Base-by-base conservation (phyloP, 2,329 filamentous ascomycete species). In the Colletotrichum caudatum region DNA sequence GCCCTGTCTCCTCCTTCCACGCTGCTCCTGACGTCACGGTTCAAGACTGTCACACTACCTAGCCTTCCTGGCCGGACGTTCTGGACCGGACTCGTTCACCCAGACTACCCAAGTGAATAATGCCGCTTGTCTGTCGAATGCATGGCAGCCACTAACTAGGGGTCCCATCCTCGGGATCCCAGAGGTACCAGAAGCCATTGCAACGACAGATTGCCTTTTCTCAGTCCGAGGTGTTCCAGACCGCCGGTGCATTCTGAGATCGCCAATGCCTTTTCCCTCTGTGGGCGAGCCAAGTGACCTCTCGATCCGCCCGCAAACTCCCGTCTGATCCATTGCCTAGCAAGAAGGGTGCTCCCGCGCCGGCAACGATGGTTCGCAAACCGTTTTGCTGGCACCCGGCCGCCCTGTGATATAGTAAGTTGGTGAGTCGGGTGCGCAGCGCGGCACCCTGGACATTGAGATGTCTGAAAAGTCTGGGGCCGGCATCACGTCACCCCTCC, bases 401-500 rank as follows among this genome's bases (percentile, higher is more conserved):
- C 18, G 12, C 18, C 39, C 33, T 37, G n/a, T 35, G 23, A 9
- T 48, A 11, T 20, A 12, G 26, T n/a, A 26, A 16, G 12, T 20
- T 29, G 26, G 8, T 6, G 11, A 33, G 26, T 7, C 44, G 5
- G 8, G 20, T n/a, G 8, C 33, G 57, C 16, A n/a, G 16, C 9
- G 12, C n/a, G 23, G 7, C n/a, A 37, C 16, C 29, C 33, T 5
- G n/a, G 56, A 7, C n/a, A 9, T 6, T 9, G 44, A 46, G 7
- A 57, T 41, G 14, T 41, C 14, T 41, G 14, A 2, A 44, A 20
- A 39, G 58, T 26, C 64, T 71, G 26, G 68, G 62, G 37, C 64
- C 44, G 20, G n/a, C 57, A 63, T 50, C 68, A 71, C 68, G 68
- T 71, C 68, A 71, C 51, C 14, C 6, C 18, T 26, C 50, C 20